Base-by-base conservation (phyloP, 2,329 filamentous ascomycete species). In the Diaporthe destruens region DNA sequence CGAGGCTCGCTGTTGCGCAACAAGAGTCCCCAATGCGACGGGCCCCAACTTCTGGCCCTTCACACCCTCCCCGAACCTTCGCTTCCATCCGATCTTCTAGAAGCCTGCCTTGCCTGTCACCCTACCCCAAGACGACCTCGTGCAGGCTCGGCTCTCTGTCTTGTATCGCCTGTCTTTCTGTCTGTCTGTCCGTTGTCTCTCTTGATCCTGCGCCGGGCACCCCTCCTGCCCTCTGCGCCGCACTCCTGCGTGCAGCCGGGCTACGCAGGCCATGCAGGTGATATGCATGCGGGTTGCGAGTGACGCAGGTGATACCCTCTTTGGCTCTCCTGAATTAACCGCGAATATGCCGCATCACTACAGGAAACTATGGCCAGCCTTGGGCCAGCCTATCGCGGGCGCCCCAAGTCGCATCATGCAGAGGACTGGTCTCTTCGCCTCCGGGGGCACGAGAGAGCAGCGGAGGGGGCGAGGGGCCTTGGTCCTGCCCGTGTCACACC, bases 81-180 rank as follows among this genome's bases (percentile, higher is more conserved):
- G 29, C 61, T 65, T 65, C 61, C 44, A 51, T 65, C 61, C 61
- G 61, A n/a, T 23, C 61, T 65, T 65, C 61, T 65, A 65, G 61
- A 65, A 65, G 61, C 61, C 61, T 65, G 12, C 29, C 20, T 9
- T 51, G 29, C 44, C 36, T 18, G 61, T 51, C 44, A 42, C 39
- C 44, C 44, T 18, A 20, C 20, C 44, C 61, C 34, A 23, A 25
- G 42, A 16, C 44, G 44, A 51, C 29, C 42, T 23, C 12, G 61
- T 23, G 42, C 59, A 63, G 47, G 57, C 18, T 20, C 39, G 39
- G 39, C 39, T 42, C 39, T 42, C 12, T 42, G 39, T 42, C 39
- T 42, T 42, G 39, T 42, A 14, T 42, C 16, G 39, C 18, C 39
- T 6, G 11, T 11, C 42, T n/a, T 18, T 42, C 39, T 6, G 11